phyloP scores from a whole-genome alignment of 1,284 basidiomycete species.

The Retiboletus flavoniger region DNA sequence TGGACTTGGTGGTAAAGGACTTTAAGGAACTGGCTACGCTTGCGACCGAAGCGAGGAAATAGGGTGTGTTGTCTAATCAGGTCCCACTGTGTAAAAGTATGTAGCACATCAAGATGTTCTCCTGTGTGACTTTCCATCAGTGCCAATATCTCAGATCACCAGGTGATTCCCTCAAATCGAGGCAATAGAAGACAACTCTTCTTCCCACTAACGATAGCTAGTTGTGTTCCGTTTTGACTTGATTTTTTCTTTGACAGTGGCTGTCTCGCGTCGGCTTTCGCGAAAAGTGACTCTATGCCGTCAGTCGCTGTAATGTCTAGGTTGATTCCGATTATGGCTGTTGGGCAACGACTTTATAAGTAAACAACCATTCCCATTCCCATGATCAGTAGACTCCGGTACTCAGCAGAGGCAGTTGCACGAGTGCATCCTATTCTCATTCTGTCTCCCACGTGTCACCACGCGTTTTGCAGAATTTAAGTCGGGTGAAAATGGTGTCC shows the following conservation, averaged over 20 bases:
- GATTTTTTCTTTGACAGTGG: conserved; percentile 44
- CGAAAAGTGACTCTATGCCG: conserved; percentile 68
- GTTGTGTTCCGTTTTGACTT: no score
- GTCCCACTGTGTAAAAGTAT: not conserved
- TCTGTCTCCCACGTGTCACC: not conserved
- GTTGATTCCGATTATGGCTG: not conserved
- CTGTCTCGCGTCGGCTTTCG: conserved; percentile 62
- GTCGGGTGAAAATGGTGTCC: no score
- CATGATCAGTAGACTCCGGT: no score
- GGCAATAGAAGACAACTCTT: not conserved
- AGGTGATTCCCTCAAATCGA: not conserved
- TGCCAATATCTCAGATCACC: not conserved
- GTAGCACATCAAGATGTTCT: not conserved
- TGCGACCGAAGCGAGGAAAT: conserved; percentile 14
- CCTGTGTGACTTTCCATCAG: not conserved
- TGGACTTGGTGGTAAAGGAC: conserved; percentile 46
- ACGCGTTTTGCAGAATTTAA: no score
- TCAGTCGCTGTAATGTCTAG: not conserved
- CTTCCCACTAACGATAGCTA: no score
- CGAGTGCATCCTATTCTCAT: not conserved
- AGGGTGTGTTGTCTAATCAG: not conserved
- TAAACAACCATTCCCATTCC: not conserved
- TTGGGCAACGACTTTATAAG: not conserved
- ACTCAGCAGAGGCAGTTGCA: not conserved
- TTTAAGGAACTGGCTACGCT: conserved; percentile 43